These are phyloP conservation scores for Rubia tinctorum DNA, from an alignment of 305 asterid species.

Conservation along the genomic window DNA sequence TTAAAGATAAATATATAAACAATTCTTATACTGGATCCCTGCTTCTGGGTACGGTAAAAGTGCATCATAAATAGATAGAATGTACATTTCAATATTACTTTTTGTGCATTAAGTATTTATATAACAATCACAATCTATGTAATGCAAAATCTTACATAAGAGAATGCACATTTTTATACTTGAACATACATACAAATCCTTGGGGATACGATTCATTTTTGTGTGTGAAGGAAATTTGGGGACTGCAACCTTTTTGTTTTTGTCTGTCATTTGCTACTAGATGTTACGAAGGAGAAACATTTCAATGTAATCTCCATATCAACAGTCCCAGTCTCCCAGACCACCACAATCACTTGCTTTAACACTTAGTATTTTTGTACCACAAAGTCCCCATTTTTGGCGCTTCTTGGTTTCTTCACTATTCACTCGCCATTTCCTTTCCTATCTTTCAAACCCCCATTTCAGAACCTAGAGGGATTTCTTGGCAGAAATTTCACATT, in stretches of 20 bases:
- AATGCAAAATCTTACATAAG: no score
- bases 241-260: background rate
- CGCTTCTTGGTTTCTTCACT: conserved; percentile 13
- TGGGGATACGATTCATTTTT: no score
- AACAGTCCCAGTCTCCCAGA: conserved; percentile 4
- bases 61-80: no score
- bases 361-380: conserved; percentile 2
- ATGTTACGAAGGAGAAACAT: background rate
- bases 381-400: conserved; percentile 11
- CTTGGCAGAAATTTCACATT: background rate
- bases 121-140: no score
- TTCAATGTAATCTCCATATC: conserved; percentile 11
- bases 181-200: no score
- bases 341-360: conserved; percentile 17
- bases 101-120: no score
- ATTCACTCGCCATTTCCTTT: background rate
- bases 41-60: no score
- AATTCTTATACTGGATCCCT: no score
- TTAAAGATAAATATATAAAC: no score
- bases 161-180: no score
- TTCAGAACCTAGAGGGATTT: background rate
- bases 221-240: background rate
- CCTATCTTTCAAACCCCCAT: conserved; percentile 11
- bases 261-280: background rate
- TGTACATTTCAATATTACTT: no score